Percentiles rank a stretch among this genome's conserved stretches.
Evolutionary conservation across 805 yeast genomes (phyloP).

Genomic region (Sugiyamaella smithiae): DNA sequence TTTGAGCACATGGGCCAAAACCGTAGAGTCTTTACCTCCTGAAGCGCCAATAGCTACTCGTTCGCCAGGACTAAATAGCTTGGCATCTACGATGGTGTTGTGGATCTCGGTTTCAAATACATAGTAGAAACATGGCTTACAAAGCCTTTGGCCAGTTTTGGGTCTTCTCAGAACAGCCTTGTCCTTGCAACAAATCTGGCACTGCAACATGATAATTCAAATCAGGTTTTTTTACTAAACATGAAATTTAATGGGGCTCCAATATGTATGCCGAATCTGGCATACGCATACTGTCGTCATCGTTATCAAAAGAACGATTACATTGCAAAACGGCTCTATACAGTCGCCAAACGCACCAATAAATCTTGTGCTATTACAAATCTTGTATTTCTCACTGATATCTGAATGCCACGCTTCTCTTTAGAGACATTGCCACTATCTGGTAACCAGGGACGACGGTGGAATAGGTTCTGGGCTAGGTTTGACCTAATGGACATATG

Average conservation of each 20-base stretch:
- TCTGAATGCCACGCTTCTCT: too few species aligned
- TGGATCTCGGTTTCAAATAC: conserved; percentile 96
- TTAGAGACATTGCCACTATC: too few species aligned
- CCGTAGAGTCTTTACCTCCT: conserved; percentile 98
- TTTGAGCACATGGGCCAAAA: conserved; percentile 82
- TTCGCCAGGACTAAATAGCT: conserved; percentile 77
- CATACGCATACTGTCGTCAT: background rate
- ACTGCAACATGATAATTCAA: conserved; percentile 39
- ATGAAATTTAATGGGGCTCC: conserved; percentile 4
- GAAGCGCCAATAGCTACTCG: conserved; percentile 96
- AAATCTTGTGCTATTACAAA: too few species aligned
- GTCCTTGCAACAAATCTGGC: conserved; percentile 80
- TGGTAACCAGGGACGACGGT: too few species aligned
- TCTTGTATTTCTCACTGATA: too few species aligned
- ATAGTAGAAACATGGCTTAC: conserved; percentile 84
- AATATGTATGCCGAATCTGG: background rate
- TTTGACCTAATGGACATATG: background rate
- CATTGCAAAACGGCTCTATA: too few species aligned
- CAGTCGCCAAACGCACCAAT: too few species aligned
- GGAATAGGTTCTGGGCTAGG: background rate
- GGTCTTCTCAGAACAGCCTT: conserved; percentile 91
- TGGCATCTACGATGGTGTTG: conserved; percentile 70
- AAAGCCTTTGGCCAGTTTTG: conserved; percentile 82
- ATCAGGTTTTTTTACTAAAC: background rate
- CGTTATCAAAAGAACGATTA: too few species aligned